These are phyloP conservation scores for Yarrowia sp. DNA, from an alignment of 805 yeast species.

Conservation along the genomic window DNA sequence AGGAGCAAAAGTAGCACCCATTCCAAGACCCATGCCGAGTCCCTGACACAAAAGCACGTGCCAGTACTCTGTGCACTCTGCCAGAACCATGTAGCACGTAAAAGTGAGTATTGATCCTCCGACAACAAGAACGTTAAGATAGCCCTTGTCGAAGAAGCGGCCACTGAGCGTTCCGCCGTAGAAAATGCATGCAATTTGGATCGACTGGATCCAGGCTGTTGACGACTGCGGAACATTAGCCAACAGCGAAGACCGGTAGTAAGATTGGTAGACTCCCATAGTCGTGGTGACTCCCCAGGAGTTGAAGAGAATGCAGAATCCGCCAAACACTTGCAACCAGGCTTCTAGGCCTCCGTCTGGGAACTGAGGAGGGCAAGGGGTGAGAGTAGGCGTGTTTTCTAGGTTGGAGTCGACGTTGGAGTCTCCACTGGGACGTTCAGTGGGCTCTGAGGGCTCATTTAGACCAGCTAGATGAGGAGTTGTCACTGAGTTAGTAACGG, in stretches of 20 bases:
- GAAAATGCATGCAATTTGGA: slow-evolving; percentile 33
- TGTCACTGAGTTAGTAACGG: slow-evolving; percentile 1
- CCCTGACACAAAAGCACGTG: slow-evolving; percentile 57
- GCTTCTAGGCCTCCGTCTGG: slow-evolving; percentile 47
- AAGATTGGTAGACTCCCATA: slow-evolving; percentile 55
- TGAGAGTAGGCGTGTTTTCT: not conserved
- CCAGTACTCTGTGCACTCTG: slow-evolving; percentile 44
- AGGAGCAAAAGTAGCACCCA: slow-evolving; percentile 29
- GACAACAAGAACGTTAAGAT: slow-evolving; percentile 33
- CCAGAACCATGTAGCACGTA: slow-evolving; percentile 38
- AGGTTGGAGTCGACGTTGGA: not conserved
- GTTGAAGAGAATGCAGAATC: slow-evolving; percentile 46
- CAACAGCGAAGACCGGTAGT: slow-evolving; percentile 44
- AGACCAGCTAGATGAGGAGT: not conserved
- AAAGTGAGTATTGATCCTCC: slow-evolving; percentile 34
- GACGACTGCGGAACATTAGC: slow-evolving; percentile 46
- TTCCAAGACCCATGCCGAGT: slow-evolving; percentile 48
- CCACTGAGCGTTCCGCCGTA: slow-evolving; percentile 37
- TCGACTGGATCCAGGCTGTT: slow-evolving; percentile 45
- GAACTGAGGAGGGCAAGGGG: not conserved
- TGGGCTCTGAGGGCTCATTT: not conserved
- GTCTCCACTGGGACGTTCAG: not conserved
- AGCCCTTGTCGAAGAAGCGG: slow-evolving; percentile 37
- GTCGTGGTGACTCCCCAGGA: slow-evolving; percentile 61
- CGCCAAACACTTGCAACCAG: slow-evolving; percentile 52